phyloP scores from a whole-genome alignment of 2,329 filamentous ascomycete genomes.

The Aspergillus fructus region DNA sequence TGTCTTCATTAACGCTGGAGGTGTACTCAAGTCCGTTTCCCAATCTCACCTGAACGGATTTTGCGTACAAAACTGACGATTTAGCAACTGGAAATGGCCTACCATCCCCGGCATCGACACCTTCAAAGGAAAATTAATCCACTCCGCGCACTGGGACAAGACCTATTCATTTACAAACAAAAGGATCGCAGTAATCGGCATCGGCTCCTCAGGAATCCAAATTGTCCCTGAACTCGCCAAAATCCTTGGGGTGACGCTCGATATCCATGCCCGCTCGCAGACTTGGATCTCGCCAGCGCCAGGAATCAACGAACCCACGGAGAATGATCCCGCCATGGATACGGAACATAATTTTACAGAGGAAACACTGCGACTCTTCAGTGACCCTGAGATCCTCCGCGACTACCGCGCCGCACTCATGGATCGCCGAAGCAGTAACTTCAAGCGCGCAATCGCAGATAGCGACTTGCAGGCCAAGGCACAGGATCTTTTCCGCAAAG shows the following conservation, averaged over 20 bases:
- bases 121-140: conserved; percentile 35
- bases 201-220: conserved; percentile 32
- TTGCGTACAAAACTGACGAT: too few relatives aligned
- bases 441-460: conserved; percentile 4
- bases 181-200: conserved; percentile 32
- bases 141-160: conserved; percentile 38
- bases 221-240: conserved; percentile 20
- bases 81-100: conserved; percentile 24
- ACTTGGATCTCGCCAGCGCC: conserved; percentile 24
- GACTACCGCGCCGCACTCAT: conserved; percentile 5
- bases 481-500: conserved; percentile 4
- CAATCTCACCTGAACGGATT: too few relatives aligned
- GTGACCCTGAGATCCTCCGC: conserved; percentile 4
- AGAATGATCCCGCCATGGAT: conserved; percentile 7
- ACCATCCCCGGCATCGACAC: conserved; percentile 20
- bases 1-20: conserved; percentile 27
- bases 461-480: conserved; percentile 1
- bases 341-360: conserved; percentile 4
- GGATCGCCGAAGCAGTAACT: conserved; percentile 6
- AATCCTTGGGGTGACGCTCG: conserved; percentile 1
- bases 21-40: conserved; percentile 27
- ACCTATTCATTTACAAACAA: conserved; percentile 20
- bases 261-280: conserved; percentile 26
- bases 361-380: conserved; percentile 2
- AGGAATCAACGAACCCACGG: conserved; percentile 13